Percentiles rank a stretch among this genome's conserved stretches.
Conservation (phyloP, 1,284 basidiomycete genomes). For the Rhodotorula sp. region DNA sequence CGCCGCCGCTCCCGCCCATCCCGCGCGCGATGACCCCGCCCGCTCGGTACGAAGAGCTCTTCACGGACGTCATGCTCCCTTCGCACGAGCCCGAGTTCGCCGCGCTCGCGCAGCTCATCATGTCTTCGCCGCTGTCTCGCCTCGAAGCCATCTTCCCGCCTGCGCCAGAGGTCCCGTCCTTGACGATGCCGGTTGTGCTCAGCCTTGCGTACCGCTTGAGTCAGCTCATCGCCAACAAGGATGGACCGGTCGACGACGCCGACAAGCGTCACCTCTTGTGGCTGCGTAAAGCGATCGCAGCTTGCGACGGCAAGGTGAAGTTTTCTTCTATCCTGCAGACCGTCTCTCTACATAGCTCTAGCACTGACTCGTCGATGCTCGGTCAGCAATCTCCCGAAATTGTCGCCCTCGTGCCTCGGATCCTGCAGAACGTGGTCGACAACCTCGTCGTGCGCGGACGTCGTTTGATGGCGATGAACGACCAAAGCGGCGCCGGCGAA, state of each 20-base stretch:
- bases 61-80: slow-evolving; percentile 32
- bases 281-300: slow-evolving; percentile 20
- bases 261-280: slow-evolving; percentile 19
- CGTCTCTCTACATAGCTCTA: not conserved
- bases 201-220: slow-evolving; percentile 29
- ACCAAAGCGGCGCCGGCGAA: slow-evolving; percentile 14
- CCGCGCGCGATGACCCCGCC: slow-evolving; percentile 20
- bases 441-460: slow-evolving; percentile 15
- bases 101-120: slow-evolving; percentile 21
- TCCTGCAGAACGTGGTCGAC: slow-evolving; percentile 14
- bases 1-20: slow-evolving; percentile 15
- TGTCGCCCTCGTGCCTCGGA: slow-evolving; percentile 10
- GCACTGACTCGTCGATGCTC: no score
- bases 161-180: slow-evolving; percentile 1
- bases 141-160: slow-evolving; percentile 34
- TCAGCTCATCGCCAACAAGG: slow-evolving; percentile 9
- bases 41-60: slow-evolving; percentile 27
- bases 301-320: slow-evolving; percentile 31
- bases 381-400: slow-evolving; percentile 26
- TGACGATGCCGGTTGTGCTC: slow-evolving; percentile 26
- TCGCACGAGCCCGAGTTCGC: slow-evolving; percentile 29
- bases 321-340: not conserved
- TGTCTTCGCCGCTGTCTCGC: slow-evolving; percentile 12
- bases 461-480: slow-evolving; percentile 5
- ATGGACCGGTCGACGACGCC: slow-evolving; percentile 8